These are phyloP conservation scores for Pyrenochaeta sp. DNA, from an alignment of 2,329 filamentous ascomycete species.

Conservation along the genomic window DNA sequence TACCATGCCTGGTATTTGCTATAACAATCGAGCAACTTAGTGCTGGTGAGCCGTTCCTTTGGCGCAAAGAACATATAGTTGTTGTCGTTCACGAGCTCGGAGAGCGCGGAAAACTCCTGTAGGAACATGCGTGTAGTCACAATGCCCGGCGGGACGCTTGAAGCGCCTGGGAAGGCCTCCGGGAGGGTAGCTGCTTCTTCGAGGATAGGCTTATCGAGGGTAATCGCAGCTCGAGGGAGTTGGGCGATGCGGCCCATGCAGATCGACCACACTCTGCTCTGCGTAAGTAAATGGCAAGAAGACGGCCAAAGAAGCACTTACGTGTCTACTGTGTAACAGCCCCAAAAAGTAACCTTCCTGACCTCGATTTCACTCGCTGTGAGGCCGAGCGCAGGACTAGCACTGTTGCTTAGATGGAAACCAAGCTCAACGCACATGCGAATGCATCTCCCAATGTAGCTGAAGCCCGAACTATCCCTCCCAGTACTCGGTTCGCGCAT, in stretches of 20 bases:
- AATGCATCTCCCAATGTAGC: conserved; percentile 75
- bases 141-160: conserved; percentile 16
- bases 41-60: conserved; percentile 69
- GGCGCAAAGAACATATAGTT: conserved; percentile 78
- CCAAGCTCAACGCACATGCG: conserved; percentile 77
- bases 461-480: conserved; percentile 76
- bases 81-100: conserved; percentile 76
- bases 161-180: conserved; percentile 46
- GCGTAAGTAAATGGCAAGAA: conserved; percentile 10
- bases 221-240: conserved; percentile 59
- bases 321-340: conserved; percentile 60
- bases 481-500: conserved; percentile 77
- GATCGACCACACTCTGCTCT: conserved; percentile 55
- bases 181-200: conserved; percentile 66
- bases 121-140: conserved; percentile 49
- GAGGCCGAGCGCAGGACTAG: conserved; percentile 40
- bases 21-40: conserved; percentile 70
- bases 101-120: conserved; percentile 72
- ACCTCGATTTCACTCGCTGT: conserved; percentile 57
- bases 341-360: conserved; percentile 63
- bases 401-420: conserved; percentile 62
- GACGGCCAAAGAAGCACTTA: conserved; percentile 36
- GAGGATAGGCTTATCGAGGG: conserved; percentile 56
- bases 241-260: conserved; percentile 58
- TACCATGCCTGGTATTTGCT: conserved; percentile 77